Conservation (phyloP, 768 basidiomycete species). For the Sporobolomyces pararoseus region DNA sequence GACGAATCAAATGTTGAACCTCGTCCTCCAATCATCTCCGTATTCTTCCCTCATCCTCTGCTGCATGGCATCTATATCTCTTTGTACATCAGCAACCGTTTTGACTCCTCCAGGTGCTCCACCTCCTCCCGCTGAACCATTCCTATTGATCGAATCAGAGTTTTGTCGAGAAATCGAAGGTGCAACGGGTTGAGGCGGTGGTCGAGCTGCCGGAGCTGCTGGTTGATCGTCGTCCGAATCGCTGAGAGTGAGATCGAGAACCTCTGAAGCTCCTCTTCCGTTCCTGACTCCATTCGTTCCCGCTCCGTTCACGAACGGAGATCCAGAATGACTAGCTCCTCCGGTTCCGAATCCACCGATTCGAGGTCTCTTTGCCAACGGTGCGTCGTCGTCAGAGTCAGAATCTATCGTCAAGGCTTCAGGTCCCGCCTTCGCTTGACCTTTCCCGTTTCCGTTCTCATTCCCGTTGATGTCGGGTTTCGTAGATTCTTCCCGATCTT, state of each 20-base stretch:
- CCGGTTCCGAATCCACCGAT: conserved; percentile 47
- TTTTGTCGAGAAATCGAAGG: not conserved
- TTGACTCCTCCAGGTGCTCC: not conserved
- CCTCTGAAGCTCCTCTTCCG: conserved; percentile 49
- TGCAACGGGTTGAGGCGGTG: not conserved
- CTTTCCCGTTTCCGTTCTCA: conserved; percentile 52
- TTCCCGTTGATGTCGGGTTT: conserved; percentile 8
- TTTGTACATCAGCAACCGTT: conserved; percentile 17
- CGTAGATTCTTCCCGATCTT: conserved; percentile 16
- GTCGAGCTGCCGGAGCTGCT: not conserved
- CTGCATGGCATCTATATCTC: conserved; percentile 22
- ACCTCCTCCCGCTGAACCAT: not conserved
- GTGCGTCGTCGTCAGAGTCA: conserved; percentile 61
- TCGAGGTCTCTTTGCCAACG: conserved; percentile 21
- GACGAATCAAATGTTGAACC: conserved; percentile 1
- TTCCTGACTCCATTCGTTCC: conserved; percentile 23
- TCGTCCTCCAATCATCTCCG: conserved; percentile 12
- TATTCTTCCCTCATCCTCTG: conserved; percentile 22
- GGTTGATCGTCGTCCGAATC: conserved; percentile 70
- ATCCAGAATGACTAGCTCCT: conserved; percentile 49
- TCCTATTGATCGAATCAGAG: not conserved
- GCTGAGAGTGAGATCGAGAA: conserved; percentile 74
- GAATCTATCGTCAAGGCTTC: conserved; percentile 63
- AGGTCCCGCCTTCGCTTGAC: conserved; percentile 58
- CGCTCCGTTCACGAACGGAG: conserved; percentile 48